phyloP scores from a whole-genome alignment of 495 filamentous ascomycete genomes.

The Saxophila tyrrhenica region DNA sequence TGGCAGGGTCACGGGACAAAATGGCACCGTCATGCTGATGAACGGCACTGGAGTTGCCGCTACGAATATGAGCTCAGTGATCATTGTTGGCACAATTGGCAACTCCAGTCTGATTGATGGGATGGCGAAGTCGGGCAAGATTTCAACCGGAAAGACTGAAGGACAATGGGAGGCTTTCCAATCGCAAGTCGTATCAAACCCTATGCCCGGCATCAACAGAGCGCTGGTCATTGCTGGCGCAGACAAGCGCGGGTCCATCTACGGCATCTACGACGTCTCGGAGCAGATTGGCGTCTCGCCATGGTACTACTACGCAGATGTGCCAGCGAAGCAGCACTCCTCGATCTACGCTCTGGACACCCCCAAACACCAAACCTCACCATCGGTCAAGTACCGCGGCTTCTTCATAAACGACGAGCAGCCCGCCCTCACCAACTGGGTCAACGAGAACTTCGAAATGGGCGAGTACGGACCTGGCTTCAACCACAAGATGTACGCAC shows the following conservation, averaged over 20 bases:
- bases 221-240: constrained; percentile 56
- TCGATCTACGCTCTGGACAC: constrained; percentile 44
- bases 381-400: constrained; percentile 62
- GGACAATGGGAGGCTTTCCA: constrained; percentile 63
- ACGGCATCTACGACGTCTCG: constrained; percentile 60
- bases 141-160: constrained; percentile 43
- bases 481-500: constrained; percentile 52
- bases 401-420: constrained; percentile 75
- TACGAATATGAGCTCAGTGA: constrained; percentile 37
- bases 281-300: constrained; percentile 69
- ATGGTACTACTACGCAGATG: constrained; percentile 69
- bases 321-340: constrained; percentile 41
- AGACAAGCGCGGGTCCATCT: constrained; percentile 60
- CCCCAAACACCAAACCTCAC: constrained; percentile 47
- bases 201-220: constrained; percentile 43
- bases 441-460: constrained; percentile 41
- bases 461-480: constrained; percentile 47
- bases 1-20: constrained; percentile 52
- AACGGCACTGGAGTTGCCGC: constrained; percentile 34
- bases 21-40: constrained; percentile 41
- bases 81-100: constrained; percentile 60
- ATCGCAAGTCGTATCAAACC: constrained; percentile 46
- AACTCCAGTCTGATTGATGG: constrained; percentile 48
- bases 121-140: constrained; percentile 41
- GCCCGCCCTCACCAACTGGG: constrained; percentile 59